Conservation (phyloP, 208 protist genomes). For the Porcisia deanei region DNA sequence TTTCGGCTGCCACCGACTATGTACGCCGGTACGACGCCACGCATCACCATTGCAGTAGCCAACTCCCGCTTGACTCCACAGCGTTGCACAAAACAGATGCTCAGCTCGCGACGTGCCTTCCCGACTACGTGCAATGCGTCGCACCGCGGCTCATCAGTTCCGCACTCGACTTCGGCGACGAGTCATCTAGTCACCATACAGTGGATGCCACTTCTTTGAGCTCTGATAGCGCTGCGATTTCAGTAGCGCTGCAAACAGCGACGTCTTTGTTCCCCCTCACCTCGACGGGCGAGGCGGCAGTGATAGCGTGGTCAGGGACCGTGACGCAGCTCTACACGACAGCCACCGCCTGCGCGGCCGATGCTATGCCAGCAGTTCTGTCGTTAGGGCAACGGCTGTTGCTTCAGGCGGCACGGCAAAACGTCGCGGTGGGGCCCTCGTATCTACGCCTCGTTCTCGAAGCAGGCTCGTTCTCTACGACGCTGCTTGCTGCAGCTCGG, state of each 20-base stretch:
- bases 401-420: background rate
- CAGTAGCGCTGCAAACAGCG: constrained; percentile 6
- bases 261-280: constrained; percentile 21
- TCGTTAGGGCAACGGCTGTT: constrained; percentile 1
- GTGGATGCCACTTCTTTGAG: no score
- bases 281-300: constrained; percentile 4
- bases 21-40: constrained; percentile 21
- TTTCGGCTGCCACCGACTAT: constrained; percentile 11
- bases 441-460: constrained; percentile 2
- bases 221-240: background rate
- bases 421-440: background rate
- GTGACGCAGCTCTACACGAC: constrained; percentile 8
- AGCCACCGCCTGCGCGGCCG: background rate
- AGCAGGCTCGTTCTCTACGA: background rate
- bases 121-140: constrained; percentile 26
- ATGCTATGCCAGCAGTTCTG: constrained; percentile 1
- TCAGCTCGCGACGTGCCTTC: constrained; percentile 11
- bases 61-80: background rate
- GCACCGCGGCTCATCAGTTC: constrained; percentile 15
- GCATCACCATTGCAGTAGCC: constrained; percentile 9
- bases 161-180: constrained; percentile 1
- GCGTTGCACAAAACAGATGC: constrained; percentile 15
- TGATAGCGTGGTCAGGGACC: constrained; percentile 10
- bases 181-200: background rate
- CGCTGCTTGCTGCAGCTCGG: background rate